Conservation (phyloP, 73 alveolate species). For the Paramecium bursaria region DNA sequence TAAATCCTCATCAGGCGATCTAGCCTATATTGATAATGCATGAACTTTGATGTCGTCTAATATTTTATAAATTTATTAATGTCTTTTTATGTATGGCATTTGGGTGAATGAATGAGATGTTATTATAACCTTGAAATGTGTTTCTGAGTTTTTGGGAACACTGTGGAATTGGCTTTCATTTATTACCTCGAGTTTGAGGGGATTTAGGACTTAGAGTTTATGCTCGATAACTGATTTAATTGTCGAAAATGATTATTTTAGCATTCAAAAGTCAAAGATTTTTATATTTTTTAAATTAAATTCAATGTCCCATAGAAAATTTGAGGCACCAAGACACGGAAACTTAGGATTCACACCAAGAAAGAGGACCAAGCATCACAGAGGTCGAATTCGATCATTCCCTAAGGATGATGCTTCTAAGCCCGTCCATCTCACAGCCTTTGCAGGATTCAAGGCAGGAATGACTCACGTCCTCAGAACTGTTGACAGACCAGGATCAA, state of each 20-base stretch:
- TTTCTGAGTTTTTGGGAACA: conserved; percentile 47
- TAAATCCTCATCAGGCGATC: no score
- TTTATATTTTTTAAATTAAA: conserved; percentile 2
- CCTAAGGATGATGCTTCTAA: conserved; percentile 97
- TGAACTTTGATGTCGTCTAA: no score
- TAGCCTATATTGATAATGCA: no score
- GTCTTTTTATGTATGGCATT: conserved; percentile 22
- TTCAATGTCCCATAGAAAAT: conserved; percentile 98
- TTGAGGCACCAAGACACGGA: conserved; percentile 99
- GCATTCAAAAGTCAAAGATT: no score
- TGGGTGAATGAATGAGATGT: not conserved
- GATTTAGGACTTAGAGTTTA: conserved; percentile 8
- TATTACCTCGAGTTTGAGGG: not conserved
- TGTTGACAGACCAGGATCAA: conserved; percentile 98
- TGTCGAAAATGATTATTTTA: no score
- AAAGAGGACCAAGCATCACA: conserved; percentile 98
- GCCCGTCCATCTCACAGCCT: conserved; percentile 98
- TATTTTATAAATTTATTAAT: conserved; percentile 6
- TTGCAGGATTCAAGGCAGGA: conserved; percentile 99
- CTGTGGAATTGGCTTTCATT: conserved; percentile 46
- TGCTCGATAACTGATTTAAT: no score
- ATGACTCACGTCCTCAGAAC: conserved; percentile 99
- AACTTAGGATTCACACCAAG: conserved; percentile 99
- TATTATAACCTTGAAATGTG: conserved; percentile 46
- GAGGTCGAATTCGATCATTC: conserved; percentile 97